Base-by-base conservation (phyloP, 495 filamentous ascomycete species). In the Bacidia rubella region DNA sequence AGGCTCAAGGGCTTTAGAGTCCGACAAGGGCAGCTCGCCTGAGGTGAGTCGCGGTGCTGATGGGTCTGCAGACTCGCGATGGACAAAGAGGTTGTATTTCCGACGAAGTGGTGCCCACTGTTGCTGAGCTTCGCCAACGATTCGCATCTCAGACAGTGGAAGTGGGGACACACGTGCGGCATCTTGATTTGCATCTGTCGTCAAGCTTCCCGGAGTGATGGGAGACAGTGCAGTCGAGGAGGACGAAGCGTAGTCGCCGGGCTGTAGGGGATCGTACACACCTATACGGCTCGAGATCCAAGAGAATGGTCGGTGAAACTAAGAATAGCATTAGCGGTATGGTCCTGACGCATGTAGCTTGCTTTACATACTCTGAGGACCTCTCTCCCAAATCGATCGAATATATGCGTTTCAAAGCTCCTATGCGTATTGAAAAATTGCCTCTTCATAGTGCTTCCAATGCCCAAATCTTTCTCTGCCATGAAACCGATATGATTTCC, bases 401-500 rank as follows among this genome's bases (percentile, higher is more conserved):
- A 84, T 10, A 86, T 76, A 66, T 85, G 78, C 11, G 82, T 82
- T 25, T 78, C 80, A 53, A 85, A 86, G 54, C 80, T 77, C 29
- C 81, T 66, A 56, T 84, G 80, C 2, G 82, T 85, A 27, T 68
- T 70, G 46, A 81, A 78, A 74, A 76, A 75, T 62, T 85, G 82
- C 41, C 82, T 66, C 40, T 75, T 72, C 61, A 85, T 66, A 52
- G 74, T 68, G 45, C 66, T 75, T 1, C 66, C 76, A 53, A 85
- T 66, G 0, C 81, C 78, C 49, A 74, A 71, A 49, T 83, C 82
- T 56, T 75, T 74, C 62, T 86, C 82, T 21, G 80, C 80, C 65
- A 86, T 76, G 56, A 80, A 85, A 15, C 82, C 82, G 46, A 86
- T 70, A 54, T 83, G 80, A 26, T 78, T 76, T 5, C 82, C 82